Base-by-base conservation (phyloP, 2,329 filamentous ascomycete species). In the Colletotrichum spinosum region DNA sequence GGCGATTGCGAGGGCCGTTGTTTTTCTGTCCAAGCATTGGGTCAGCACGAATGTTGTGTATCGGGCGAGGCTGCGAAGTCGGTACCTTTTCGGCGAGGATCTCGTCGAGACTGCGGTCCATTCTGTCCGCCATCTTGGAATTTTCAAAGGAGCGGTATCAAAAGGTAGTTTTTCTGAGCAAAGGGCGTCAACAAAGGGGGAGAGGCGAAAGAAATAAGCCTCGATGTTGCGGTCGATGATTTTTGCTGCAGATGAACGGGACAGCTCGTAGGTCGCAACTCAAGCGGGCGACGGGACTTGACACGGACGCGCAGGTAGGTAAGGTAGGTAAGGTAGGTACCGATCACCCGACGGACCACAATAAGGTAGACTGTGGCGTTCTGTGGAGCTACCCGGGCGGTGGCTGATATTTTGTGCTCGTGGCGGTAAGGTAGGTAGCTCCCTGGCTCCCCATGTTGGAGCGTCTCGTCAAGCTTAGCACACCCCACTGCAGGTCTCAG, bases 91-190 rank as follows among this genome's bases (percentile, higher is more conserved):
- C 83, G 63, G 81, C 83, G 69, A 86, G 84, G 71, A 86, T 86
- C 73, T 87, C 84, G 73, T 86, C 84, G 38, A 86, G 82, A 63
- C 83, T 85, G 70, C 82, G 83, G 70, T 85, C 83, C 82, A 86
- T 84, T 67, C 79, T 81, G 67, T 76, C 75, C 58, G 76, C 72
- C 78, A 69, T 81, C 59, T 44, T 72, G 64, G 38, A 53, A 34
- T 6, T 13, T 48, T 37, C 8, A 12, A 10, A 25, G 12, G 8
- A 37, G 12, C 17, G 10, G 10, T 41, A 8, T 42, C 15, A 38
- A 15, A 34, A n/a, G 5, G 13, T 25, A 25, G 25, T 25, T 4
- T 25, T 25, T 25, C 25, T 5, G 3, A 4, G n/a, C 6, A 10
- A 48, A 25, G 12, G 13, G 33, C 51, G 13, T 6, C 17, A 34